Percentiles rank a stretch among this genome's conserved stretches.
phyloP scores from a whole-genome alignment of 2,329 filamentous ascomycete species.

The Trichoderma polysporum region DNA sequence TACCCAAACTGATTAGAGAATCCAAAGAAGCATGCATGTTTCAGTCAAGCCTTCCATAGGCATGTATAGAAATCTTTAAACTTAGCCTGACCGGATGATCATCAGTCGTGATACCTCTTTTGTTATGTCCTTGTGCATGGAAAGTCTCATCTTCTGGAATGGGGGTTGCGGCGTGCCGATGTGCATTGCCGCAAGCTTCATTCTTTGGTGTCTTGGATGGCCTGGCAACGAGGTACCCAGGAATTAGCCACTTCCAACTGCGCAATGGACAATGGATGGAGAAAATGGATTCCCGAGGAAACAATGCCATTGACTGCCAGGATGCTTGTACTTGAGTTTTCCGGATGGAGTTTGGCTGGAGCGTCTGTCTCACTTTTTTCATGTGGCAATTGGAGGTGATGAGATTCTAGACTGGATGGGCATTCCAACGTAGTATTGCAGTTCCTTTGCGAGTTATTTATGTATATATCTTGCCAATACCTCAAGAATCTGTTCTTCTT shows the following conservation, averaged over 20 bases:
- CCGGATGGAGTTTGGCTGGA: not conserved
- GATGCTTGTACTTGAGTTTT: not conserved
- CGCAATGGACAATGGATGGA: not conserved
- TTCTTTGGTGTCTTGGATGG: not conserved
- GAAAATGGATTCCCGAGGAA: not conserved
- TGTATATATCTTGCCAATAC: constrained; percentile 9
- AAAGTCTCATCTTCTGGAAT: constrained; percentile 16
- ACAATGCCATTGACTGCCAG: not conserved
- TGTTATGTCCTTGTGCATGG: not conserved
- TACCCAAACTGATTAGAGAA: constrained; percentile 1
- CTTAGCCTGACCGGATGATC: not conserved
- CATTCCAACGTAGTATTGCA: not conserved
- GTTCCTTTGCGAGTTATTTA: too few species aligned
- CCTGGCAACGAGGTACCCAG: not conserved
- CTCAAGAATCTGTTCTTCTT: not conserved
- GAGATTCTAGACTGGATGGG: not conserved
- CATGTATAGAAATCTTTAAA: constrained; percentile 17
- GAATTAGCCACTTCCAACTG: not conserved
- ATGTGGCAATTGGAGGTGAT: not conserved
- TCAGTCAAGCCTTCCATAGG: constrained; percentile 21
- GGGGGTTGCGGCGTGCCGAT: not conserved
- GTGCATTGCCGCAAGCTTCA: not conserved
- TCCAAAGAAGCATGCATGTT: not conserved
- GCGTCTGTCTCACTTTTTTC: not conserved
- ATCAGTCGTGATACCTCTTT: not conserved